Base-by-base conservation (phyloP, 129 eudicot genomes). In the Deinandra increscens region DNA sequence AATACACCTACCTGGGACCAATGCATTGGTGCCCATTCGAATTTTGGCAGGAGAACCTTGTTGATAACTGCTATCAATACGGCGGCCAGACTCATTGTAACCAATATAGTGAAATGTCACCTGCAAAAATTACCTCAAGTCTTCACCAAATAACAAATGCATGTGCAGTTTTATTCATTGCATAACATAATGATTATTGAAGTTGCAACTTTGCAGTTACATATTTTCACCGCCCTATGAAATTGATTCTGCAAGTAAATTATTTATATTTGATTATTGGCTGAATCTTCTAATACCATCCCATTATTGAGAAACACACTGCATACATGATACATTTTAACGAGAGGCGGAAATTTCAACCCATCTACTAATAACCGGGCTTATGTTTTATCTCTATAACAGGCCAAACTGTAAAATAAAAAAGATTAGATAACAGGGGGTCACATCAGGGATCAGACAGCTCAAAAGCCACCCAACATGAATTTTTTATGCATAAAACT, bases 41-140 rank as follows among this genome's bases (percentile, higher is more conserved):
- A 94, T 84, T 77, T 85, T 94, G 59, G 96, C 99, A 55, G 99
- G 99, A 66, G 87, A 4, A 29, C 99, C 99, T 77, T 94, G 97
- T 74, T 85, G 68, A 81, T 94, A 94, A 62, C 97, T 89, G 70
- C 99, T 94, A 86, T 94, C 99, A 18, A 93, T 93, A 43, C 99
- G 97, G 1, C 99, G 89, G 7, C 99, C 99, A 0, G 99, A 87
- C 77, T 94, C 99, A 62, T 94, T 94, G 75, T 94, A 90, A 59
- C 99, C 99, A 64, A 87, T 66, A 78, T 94, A 94, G 67, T 94
- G 86, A 81, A 94, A 94, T 42, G 77, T 85, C 84, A 94, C 97
- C 98, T 93, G 81, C 72, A 46, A 63, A 53, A 59, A 14, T 1
- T n/a, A 45, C 17, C 26, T 18, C 56, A 18, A 3, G 11, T 17